Evolutionary conservation across 208 protist species (phyloP), one percentile per base, ranked within the genome.

Genomic region (Trichomonas tenax): DNA sequence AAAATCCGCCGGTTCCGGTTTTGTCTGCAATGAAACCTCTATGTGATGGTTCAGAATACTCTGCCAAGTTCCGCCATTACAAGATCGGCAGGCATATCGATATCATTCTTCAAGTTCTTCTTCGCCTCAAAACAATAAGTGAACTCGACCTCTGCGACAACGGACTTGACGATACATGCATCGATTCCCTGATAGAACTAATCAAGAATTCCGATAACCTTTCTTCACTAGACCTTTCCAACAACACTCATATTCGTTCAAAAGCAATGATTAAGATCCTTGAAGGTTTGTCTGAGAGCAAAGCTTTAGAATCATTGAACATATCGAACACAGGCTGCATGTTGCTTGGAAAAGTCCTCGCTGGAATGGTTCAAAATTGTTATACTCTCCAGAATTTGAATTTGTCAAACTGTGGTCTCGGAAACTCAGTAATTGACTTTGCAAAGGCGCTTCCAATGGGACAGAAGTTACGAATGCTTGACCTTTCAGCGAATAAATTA

Each of bases 311-410:
- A 51, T 34, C 11, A 48, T 26, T 93, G 6, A 93, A 26, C 9
- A 93, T 93, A 26, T 93, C 86, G 0, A 93, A 93, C 38, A 93
- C 86, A 51, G 86, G 86, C 1, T 93, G 86, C n/a, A 72, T 72
- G 31, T 26, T 44, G 14, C 40, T 93, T 38, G 86, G 86, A 14
- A 34, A 34, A 51, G 11, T 41, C 41, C 41, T 93, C 45, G 40
- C 86, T 38, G 44, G 31, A 38, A 34, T 93, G 4, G 31, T 93
- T 48, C 11, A 34, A 38, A 51, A 51, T 38, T 93, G 86, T 38
- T 51, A 41, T 44, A 34, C 36, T 38, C 26, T 93, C 15, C 26
- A 34, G 26, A 93, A 93, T 17, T 15, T 93, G 11, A 31, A 93
- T 15, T n/a, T 51, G n/a, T 51, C 44, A 48, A 48, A 40, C 44